Evolutionary conservation across 1,284 basidiomycete genomes (phyloP).

Genomic region (Tylopilus sp.): DNA sequence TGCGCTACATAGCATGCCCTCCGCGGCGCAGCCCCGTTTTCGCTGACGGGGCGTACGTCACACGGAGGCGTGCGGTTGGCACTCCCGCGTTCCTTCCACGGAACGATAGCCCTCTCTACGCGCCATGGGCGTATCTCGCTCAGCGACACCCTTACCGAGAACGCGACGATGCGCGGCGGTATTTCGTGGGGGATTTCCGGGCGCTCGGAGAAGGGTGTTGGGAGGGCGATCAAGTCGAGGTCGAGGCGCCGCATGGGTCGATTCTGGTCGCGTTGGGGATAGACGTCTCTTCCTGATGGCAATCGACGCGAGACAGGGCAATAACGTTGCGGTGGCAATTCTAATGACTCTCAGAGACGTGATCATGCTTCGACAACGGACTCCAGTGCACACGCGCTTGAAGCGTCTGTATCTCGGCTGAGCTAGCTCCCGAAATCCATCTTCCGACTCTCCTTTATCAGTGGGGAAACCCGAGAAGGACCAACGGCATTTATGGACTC

Average conservation of each 20-base stretch:
- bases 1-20: slow-evolving; percentile 11
- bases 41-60: slow-evolving; percentile 2
- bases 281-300: no score
- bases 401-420: no score
- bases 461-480: no score
- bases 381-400: no score
- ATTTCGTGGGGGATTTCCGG: slow-evolving; percentile 25
- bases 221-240: slow-evolving; percentile 20
- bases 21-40: slow-evolving; percentile 12
- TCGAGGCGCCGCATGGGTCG: slow-evolving; percentile 16
- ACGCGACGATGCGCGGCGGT: slow-evolving; percentile 18
- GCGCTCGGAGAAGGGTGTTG: slow-evolving; percentile 17
- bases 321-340: no score
- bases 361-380: no score
- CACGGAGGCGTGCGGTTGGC: slow-evolving; percentile 18
- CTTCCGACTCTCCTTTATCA: no score
- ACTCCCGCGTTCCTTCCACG: slow-evolving; percentile 24
- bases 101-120: slow-evolving; percentile 20
- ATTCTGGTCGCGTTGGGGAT: slow-evolving; percentile 1
- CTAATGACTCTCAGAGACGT: no score
- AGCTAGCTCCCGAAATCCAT: no score
- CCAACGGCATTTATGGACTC: no score
- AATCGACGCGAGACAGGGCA: no score
- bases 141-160: slow-evolving; percentile 8
- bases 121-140: slow-evolving; percentile 15